phyloP scores from a whole-genome alignment of 1,284 basidiomycete species.

The Ceratobasidium sp. region DNA sequence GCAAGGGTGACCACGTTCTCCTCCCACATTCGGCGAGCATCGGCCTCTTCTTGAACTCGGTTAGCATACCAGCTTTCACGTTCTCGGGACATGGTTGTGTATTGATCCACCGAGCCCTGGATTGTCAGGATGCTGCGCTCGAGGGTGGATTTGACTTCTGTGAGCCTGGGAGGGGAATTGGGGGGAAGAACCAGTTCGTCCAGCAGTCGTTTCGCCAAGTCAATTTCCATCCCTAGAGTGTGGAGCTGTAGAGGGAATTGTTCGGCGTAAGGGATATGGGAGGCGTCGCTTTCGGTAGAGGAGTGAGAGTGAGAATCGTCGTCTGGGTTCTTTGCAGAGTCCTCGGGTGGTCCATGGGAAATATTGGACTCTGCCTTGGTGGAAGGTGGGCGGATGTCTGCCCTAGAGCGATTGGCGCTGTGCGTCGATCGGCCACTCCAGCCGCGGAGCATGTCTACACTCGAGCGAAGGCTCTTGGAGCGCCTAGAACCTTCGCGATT shows the following conservation, averaged over 20 bases:
- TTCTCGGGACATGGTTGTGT: conserved; percentile 78
- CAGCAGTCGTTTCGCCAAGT: conserved; percentile 79
- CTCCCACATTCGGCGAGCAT: conserved; percentile 89
- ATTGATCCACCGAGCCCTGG: conserved; percentile 74
- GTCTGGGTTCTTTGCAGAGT: not conserved
- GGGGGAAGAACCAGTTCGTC: conserved; percentile 62
- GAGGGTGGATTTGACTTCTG: conserved; percentile 71
- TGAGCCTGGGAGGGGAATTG: conserved; percentile 28
- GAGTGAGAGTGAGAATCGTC: conserved; percentile 31
- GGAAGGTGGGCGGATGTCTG: not conserved
- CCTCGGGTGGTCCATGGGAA: not conserved
- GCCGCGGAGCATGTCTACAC: conserved; percentile 39
- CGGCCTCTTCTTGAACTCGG: conserved; percentile 75
- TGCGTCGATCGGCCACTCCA: conserved; percentile 41
- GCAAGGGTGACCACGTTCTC: conserved; percentile 91
- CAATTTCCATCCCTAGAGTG: conserved; percentile 82
- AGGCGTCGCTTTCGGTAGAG: conserved; percentile 37
- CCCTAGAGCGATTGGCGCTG: conserved; percentile 25
- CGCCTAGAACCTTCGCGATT: conserved; percentile 17
- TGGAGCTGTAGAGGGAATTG: conserved; percentile 83
- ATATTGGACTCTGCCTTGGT: not conserved
- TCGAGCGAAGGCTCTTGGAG: conserved; percentile 33
- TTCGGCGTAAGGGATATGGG: conserved; percentile 72
- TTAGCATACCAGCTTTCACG: conserved; percentile 86
- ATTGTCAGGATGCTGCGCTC: conserved; percentile 73